Evolutionary conservation across 345 rosid species (phyloP), one percentile per base, ranked within the genome.

Genomic region (Microthlaspi erraticum): DNA sequence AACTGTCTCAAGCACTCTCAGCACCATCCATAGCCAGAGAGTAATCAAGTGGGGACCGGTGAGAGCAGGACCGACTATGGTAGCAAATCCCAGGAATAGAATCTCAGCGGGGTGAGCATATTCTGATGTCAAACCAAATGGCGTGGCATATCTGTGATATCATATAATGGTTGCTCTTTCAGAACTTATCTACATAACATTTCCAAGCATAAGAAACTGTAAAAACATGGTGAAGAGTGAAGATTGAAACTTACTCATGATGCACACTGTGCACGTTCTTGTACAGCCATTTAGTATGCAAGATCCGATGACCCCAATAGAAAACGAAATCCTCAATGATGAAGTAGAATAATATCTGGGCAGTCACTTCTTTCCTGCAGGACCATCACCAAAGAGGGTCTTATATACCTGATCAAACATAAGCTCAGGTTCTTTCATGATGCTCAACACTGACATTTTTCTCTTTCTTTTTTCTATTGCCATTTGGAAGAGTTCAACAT

Each of bases 81-180:
- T 94, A 33, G 98, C 99, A 77, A 92, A 94, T 43, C 99, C 99
- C 66, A 94, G 92, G 85, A 94, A 92, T 65, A 94, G 75, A 81
- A 94, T 92, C 80, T 94, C 99, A 75, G 93, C 93, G 29, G 99
- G 99, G 70, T 94, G 99, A 76, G 99, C 99, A 84, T 94, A 94
- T 78, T 94, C 99, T 49, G 99, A 89, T 37, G 99, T 94, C 80
- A 92, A 75, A 64, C 99, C 99, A 80, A 94, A 94, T 62, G 99
- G 99, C 18, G 99, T 92, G 39, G 98, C 99, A 66, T 89, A 94
- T 76, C 99, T 94, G 89, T 32, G 72, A 23, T 38, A 45, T 17
- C 65, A 61, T 45, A 18, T 7, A 45, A 54, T 19, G 46, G 36
- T 31, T 44, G 14, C 53, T 9, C 29, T 36, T 44, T 45, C 10